Conservation (phyloP, 2,329 filamentous ascomycete genomes). For the Trichoderma oligosporum region DNA sequence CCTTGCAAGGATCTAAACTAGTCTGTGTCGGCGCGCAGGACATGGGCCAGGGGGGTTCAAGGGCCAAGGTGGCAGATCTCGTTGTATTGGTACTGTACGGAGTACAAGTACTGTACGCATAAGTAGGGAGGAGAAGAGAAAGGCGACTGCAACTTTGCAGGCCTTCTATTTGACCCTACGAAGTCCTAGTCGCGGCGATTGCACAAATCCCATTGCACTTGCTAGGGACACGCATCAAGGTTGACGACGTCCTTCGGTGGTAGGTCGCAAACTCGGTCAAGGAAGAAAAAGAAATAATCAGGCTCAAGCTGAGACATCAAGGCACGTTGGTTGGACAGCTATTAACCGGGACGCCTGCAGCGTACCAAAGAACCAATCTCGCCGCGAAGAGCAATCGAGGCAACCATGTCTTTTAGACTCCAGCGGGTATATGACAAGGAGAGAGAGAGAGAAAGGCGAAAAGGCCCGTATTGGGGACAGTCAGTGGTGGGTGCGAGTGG, state of each 20-base stretch:
- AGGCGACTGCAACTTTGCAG: background rate
- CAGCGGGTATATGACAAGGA: background rate
- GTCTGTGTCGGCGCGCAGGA: constrained; percentile 16
- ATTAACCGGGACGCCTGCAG: constrained; percentile 15
- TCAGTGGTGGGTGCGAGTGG: constrained; percentile 16
- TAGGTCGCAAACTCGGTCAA: background rate
- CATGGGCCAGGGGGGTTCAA: constrained; percentile 21
- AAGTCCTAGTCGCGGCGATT: constrained; percentile 9
- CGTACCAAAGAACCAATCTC: constrained; percentile 10
- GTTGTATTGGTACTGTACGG: background rate
- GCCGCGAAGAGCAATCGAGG: constrained; percentile 8
- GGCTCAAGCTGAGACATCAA: constrained; percentile 26
- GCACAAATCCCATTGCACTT: constrained; percentile 12
- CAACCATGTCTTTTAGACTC: constrained; percentile 1
- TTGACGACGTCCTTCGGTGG: constrained; percentile 5
- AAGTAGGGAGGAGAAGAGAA: constrained; percentile 1
- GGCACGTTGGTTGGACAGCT: constrained; percentile 19
- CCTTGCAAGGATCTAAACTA: constrained; percentile 21
- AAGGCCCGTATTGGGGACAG: constrained; percentile 8
- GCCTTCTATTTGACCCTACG: background rate
- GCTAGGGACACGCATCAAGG: background rate
- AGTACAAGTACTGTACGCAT: background rate
- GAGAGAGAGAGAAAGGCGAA: constrained; percentile 1
- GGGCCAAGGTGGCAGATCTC: constrained; percentile 20
- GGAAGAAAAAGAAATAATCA: constrained; percentile 20